Conservation (phyloP, 441 rosid genomes). For the Gossypium davidsonii region DNA sequence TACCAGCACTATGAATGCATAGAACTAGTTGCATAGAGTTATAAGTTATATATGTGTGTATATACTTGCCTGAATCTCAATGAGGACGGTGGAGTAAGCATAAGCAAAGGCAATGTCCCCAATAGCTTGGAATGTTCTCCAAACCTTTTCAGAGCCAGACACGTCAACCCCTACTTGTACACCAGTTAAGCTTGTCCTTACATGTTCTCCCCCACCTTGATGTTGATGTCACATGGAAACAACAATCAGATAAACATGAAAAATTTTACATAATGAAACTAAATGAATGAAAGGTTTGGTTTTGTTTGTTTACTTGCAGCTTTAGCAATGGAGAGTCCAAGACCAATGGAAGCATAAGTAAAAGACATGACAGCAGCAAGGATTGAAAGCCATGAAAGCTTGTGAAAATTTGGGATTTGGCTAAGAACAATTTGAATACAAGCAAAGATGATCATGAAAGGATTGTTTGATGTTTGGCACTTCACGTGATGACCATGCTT, state of each 20-base stretch:
- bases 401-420: constrained; percentile 80
- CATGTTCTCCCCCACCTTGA: constrained; percentile 27
- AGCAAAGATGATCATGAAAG: constrained; percentile 66
- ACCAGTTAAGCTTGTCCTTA: constrained; percentile 54
- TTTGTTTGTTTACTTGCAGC: constrained; percentile 35
- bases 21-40: no score
- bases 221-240: background rate
- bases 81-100: constrained; percentile 66
- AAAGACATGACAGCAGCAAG: constrained; percentile 83
- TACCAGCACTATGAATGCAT: no score
- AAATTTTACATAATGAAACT: background rate
- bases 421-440: constrained; percentile 60
- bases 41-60: background rate
- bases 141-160: constrained; percentile 60
- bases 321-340: constrained; percentile 73
- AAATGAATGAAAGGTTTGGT: background rate
- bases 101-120: constrained; percentile 86
- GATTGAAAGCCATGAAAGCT: constrained; percentile 88
- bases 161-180: constrained; percentile 60
- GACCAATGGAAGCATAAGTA: constrained; percentile 63
- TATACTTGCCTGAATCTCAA: constrained; percentile 70
- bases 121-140: constrained; percentile 74
- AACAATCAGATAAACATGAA: background rate
- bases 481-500: constrained; percentile 51
- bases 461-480: constrained; percentile 56